Evolutionary conservation across 345 rosid genomes (phyloP).

Genomic region (Hevea brasiliensis): DNA sequence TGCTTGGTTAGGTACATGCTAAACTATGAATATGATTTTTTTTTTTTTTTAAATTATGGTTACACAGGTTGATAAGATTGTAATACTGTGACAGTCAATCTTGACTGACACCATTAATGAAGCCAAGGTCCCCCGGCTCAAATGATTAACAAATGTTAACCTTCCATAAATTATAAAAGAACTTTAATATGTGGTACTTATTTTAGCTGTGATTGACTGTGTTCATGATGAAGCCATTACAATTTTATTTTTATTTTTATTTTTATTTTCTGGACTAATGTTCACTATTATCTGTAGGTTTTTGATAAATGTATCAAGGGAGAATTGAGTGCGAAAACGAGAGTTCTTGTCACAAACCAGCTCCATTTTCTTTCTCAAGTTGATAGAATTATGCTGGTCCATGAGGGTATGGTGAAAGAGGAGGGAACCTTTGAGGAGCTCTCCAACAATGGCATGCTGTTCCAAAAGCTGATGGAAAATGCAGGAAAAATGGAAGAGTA

Average conservation of each 20-base stretch:
- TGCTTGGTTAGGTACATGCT: no score
- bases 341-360: conserved; percentile 99
- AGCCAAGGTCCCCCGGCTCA: not conserved
- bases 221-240: conserved; percentile 1
- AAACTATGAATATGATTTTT: no score
- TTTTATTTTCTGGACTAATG: conserved; percentile 5
- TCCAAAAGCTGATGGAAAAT: conserved; percentile 95
- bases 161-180: not conserved
- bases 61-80: no score
- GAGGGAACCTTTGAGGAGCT: conserved; percentile 95
- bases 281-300: conserved; percentile 49
- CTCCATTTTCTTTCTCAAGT: conserved; percentile 97
- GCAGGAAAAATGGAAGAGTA: conserved; percentile 99
- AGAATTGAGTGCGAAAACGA: conserved; percentile 74
- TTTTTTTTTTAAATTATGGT: no score
- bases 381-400: conserved; percentile 86
- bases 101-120: no score
- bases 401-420: conserved; percentile 87
- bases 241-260: not conserved
- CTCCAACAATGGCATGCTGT: conserved; percentile 61
- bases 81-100: no score
- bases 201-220: not conserved
- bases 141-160: not conserved
- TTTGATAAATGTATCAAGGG: conserved; percentile 91
- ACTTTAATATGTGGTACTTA: not conserved